Percentiles rank a stretch among this genome's conserved stretches.
Evolutionary conservation across 805 yeast species (phyloP).

Genomic region (Cyberlindnera euphorbiae): DNA sequence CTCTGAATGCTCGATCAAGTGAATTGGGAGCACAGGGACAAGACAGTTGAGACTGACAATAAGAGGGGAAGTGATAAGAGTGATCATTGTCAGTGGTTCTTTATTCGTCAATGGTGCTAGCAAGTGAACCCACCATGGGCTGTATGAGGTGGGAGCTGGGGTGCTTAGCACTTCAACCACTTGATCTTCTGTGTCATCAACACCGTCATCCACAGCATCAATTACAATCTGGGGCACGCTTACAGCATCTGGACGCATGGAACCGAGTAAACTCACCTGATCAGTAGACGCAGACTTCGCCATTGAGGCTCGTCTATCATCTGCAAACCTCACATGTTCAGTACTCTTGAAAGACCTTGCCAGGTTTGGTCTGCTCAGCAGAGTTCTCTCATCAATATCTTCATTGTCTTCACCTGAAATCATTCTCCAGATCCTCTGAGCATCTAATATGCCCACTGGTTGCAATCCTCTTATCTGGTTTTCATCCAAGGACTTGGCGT

Average conservation of each 20-base stretch:
- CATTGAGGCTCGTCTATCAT: neutral
- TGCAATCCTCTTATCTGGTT: constrained; percentile 18
- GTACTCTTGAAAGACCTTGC: constrained; percentile 3
- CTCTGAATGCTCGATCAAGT: constrained; percentile 1
- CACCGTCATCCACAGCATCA: neutral
- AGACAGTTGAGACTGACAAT: constrained; percentile 10
- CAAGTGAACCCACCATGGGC: constrained; percentile 6
- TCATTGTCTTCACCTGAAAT: neutral
- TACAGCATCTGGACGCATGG: neutral
- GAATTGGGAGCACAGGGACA: constrained; percentile 13
- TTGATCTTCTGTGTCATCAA: too few species aligned
- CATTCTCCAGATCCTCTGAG: constrained; percentile 29
- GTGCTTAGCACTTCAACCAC: too few species aligned
- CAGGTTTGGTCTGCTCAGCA: constrained; percentile 1
- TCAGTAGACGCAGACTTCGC: constrained; percentile 4
- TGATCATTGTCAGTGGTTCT: constrained; percentile 3
- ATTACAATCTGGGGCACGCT: neutral
- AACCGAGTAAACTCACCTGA: constrained; percentile 1
- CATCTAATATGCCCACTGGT: constrained; percentile 35
- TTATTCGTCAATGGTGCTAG: constrained; percentile 7
- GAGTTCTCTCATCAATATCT: too few species aligned
- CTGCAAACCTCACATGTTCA: constrained; percentile 1
- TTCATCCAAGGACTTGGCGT: constrained; percentile 15
- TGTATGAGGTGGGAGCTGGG: neutral
- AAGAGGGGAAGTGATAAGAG: constrained; percentile 4